Evolutionary conservation across 2,329 filamentous ascomycete species (phyloP).

Genomic region (Colletotrichum musicola): DNA sequence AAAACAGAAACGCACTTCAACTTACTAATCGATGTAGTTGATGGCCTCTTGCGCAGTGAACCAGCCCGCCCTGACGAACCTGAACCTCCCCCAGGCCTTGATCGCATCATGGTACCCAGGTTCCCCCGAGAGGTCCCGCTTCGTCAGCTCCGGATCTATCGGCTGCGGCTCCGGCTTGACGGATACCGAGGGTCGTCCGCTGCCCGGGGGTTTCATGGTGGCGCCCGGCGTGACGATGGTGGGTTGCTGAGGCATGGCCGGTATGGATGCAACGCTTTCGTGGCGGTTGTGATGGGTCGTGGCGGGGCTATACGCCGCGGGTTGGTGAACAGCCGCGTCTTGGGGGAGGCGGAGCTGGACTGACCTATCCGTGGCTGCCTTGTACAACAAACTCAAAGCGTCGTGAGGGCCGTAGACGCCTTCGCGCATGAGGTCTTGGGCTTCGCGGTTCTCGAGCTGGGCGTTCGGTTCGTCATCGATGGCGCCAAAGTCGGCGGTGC

Average conservation of each 20-base stretch:
- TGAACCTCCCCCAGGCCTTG: conserved; percentile 89
- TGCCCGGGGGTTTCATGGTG: conserved; percentile 30
- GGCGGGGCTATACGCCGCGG: conserved; percentile 30
- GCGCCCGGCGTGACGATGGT: conserved; percentile 35
- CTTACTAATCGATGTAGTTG: conserved; percentile 91
- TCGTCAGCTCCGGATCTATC: conserved; percentile 61
- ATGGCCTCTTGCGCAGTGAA: conserved; percentile 95
- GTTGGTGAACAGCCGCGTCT: conserved; percentile 38
- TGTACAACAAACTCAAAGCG: conserved; percentile 90
- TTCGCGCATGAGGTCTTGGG: conserved; percentile 72
- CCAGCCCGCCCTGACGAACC: conserved; percentile 97
- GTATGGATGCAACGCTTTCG: conserved; percentile 45
- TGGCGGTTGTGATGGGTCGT: conserved; percentile 46
- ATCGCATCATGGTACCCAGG: conserved; percentile 77
- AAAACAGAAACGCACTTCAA: background rate
- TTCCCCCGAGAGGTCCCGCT: conserved; percentile 59
- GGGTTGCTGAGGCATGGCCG: conserved; percentile 38
- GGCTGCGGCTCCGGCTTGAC: conserved; percentile 51
- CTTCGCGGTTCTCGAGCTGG: conserved; percentile 74
- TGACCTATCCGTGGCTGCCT: conserved; percentile 79
- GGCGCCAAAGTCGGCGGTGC: conserved; percentile 52
- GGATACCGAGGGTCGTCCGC: conserved; percentile 15
- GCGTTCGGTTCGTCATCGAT: conserved; percentile 68
- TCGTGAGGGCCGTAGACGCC: conserved; percentile 94
- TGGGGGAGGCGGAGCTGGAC: conserved; percentile 43